Conservation (phyloP, 176 grass and related monocot genomes). For the Poa annua region DNA sequence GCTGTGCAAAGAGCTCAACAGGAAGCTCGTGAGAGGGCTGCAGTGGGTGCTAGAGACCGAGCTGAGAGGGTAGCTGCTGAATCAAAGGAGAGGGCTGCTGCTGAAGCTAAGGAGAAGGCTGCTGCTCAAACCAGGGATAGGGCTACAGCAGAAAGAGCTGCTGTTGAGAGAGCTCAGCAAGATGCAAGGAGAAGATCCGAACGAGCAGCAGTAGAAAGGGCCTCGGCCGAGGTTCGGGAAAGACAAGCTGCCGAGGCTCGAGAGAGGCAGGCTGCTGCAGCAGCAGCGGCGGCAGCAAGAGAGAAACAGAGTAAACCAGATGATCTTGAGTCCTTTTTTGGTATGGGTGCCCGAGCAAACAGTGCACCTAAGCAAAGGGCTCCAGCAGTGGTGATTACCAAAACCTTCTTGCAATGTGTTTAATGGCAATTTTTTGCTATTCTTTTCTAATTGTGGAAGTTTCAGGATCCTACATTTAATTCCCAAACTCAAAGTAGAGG, state of each 20-base stretch:
- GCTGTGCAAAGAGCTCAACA: slow-evolving; percentile 73
- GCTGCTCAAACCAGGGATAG: slow-evolving; percentile 56
- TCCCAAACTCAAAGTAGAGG: slow-evolving; percentile 68
- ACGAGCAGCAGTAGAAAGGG: slow-evolving; percentile 68
- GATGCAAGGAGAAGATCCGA: slow-evolving; percentile 75
- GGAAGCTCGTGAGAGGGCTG: slow-evolving; percentile 81
- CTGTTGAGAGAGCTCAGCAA: slow-evolving; percentile 76
- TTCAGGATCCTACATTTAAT: slow-evolving; percentile 81
- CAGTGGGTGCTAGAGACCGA: slow-evolving; percentile 56
- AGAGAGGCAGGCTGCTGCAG: slow-evolving; percentile 56
- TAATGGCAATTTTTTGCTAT: slow-evolving; percentile 2
- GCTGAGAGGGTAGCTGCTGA: slow-evolving; percentile 62
- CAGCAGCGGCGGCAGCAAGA: slow-evolving; percentile 59
- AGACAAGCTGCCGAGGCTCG: slow-evolving; percentile 59
- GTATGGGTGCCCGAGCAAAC: slow-evolving; percentile 71
- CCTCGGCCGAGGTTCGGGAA: slow-evolving; percentile 67
- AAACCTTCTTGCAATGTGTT: slow-evolving; percentile 27
- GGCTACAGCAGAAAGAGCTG: slow-evolving; percentile 68
- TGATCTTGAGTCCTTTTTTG: slow-evolving; percentile 96
- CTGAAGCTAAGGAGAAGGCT: slow-evolving; percentile 57
- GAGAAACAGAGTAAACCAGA: slow-evolving; percentile 72
- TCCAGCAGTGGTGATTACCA: slow-evolving; percentile 58
- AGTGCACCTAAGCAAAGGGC: slow-evolving; percentile 82
- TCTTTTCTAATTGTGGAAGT: slow-evolving; percentile 41
- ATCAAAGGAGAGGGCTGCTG: slow-evolving; percentile 56